phyloP scores from a whole-genome alignment of 257 asterid species.

The Scutellaria barbata region DNA sequence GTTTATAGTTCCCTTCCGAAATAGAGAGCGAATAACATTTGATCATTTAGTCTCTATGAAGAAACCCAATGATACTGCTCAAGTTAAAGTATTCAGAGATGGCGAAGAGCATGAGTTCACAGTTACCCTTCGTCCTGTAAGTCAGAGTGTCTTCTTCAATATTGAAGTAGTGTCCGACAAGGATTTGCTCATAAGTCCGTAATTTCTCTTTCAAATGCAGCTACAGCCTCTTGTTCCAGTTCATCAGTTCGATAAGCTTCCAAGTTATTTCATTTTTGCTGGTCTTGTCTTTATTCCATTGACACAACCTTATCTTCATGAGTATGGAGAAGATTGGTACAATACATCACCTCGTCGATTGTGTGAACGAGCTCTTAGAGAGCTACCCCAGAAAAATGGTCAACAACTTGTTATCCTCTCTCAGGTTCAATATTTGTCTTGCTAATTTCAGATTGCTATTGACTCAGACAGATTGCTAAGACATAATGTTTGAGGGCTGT shows the following conservation, averaged over 20 bases:
- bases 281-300: slow-evolving; percentile 89
- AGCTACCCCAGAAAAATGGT: slow-evolving; percentile 74
- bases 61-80: slow-evolving; percentile 91
- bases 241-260: slow-evolving; percentile 95
- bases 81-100: slow-evolving; percentile 70
- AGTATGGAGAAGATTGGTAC: slow-evolving; percentile 99
- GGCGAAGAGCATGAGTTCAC: slow-evolving; percentile 74
- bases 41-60: slow-evolving; percentile 98
- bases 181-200: slow-evolving; percentile 22
- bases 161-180: neutral
- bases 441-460: neutral
- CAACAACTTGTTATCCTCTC: slow-evolving; percentile 88
- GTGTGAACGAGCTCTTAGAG: slow-evolving; percentile 90
- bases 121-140: slow-evolving; percentile 82
- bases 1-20: slow-evolving; percentile 83
- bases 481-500: too few species aligned
- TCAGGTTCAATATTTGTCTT: slow-evolving; percentile 58
- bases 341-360: slow-evolving; percentile 92
- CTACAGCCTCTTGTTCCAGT: slow-evolving; percentile 90
- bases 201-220: slow-evolving; percentile 53
- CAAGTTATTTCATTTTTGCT: slow-evolving; percentile 93
- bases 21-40: slow-evolving; percentile 91
- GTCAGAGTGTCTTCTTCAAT: slow-evolving; percentile 37
- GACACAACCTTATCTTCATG: slow-evolving; percentile 95
- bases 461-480: too few species aligned